Evolutionary conservation across 805 yeast genomes (phyloP).

Genomic region (Hanseniaspora pseudoguilliermondii): DNA sequence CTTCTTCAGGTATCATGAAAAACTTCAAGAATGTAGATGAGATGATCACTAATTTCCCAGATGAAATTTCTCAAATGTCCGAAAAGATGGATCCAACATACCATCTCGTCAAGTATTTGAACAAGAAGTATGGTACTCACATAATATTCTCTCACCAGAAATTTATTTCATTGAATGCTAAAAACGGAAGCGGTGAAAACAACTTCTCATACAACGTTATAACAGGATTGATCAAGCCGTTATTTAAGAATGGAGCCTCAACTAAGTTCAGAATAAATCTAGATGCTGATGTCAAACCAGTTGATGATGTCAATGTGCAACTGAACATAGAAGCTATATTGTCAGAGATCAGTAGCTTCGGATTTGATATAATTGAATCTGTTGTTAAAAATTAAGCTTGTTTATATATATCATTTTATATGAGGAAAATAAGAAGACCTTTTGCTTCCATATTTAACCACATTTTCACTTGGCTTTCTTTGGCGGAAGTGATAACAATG

Average conservation of each 20-base stretch:
- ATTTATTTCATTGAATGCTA: conserved; percentile 39
- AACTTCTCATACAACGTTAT: conserved; percentile 35
- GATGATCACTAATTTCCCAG: conserved; percentile 25
- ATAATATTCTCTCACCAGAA: conserved; percentile 56
- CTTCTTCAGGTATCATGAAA: conserved; percentile 43
- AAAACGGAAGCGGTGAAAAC: conserved; percentile 33
- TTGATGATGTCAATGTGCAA: conserved; percentile 38
- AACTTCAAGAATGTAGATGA: conserved; percentile 48
- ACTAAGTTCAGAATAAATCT: conserved; percentile 62
- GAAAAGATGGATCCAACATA: conserved; percentile 48
- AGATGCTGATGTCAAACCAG: conserved; percentile 61
- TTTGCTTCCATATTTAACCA: no score
- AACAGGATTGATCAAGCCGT: conserved; percentile 72
- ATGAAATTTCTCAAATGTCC: conserved; percentile 30
- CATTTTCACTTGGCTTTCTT: no score
- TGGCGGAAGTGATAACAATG: no score
- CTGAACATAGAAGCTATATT: conserved; percentile 63
- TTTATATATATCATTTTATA: neutral
- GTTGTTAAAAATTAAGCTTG: neutral
- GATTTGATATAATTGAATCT: conserved; percentile 45
- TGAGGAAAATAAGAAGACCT: conserved; percentile 17
- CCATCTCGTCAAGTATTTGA: conserved; percentile 48
- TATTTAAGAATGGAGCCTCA: conserved; percentile 37
- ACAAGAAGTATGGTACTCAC: conserved; percentile 49
- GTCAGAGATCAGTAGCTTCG: conserved; percentile 54